Conservation (phyloP, 371 early-diverging fungal genomes). For the Sporodiniella umbellata region DNA sequence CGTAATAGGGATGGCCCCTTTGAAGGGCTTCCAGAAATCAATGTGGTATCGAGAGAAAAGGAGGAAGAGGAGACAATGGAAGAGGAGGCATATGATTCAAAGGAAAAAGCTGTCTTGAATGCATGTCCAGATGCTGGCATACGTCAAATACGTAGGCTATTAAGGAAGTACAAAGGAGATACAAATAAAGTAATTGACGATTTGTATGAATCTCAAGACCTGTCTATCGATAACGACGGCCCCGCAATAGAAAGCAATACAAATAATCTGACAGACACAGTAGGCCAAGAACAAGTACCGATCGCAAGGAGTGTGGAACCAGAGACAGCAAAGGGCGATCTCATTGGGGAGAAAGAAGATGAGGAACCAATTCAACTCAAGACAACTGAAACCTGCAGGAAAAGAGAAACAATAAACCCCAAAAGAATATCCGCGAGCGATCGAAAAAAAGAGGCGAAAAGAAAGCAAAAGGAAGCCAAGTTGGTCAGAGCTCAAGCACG, state of each 20-base stretch:
- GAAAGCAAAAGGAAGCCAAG: conserved; percentile 26
- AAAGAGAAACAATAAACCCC: neutral
- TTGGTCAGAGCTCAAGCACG: conserved; percentile 16
- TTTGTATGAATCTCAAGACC: conserved; percentile 35
- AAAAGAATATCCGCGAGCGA: conserved; percentile 25
- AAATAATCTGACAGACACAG: neutral
- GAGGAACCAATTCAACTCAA: neutral
- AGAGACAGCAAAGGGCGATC: too few relatives aligned
- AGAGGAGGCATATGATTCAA: conserved; percentile 21
- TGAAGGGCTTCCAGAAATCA: conserved; percentile 61
- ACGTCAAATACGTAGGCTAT: conserved; percentile 44
- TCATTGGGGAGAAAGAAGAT: neutral
- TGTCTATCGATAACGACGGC: conserved; percentile 1
- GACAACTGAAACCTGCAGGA: too few relatives aligned
- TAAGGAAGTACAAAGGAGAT: conserved; percentile 48
- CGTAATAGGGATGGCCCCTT: conserved; percentile 64
- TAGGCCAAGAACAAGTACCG: conserved; percentile 1
- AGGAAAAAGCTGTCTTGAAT: conserved; percentile 47
- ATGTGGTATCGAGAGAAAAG: conserved; percentile 16
- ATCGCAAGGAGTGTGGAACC: too few relatives aligned
- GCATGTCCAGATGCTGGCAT: conserved; percentile 49
- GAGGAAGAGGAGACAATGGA: conserved; percentile 21
- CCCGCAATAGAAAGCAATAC: conserved; percentile 8
- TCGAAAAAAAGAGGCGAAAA: conserved; percentile 26
- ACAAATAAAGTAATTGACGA: conserved; percentile 55